phyloP scores from a whole-genome alignment of 2,329 filamentous ascomycete species.

The Fusarium sp. region DNA sequence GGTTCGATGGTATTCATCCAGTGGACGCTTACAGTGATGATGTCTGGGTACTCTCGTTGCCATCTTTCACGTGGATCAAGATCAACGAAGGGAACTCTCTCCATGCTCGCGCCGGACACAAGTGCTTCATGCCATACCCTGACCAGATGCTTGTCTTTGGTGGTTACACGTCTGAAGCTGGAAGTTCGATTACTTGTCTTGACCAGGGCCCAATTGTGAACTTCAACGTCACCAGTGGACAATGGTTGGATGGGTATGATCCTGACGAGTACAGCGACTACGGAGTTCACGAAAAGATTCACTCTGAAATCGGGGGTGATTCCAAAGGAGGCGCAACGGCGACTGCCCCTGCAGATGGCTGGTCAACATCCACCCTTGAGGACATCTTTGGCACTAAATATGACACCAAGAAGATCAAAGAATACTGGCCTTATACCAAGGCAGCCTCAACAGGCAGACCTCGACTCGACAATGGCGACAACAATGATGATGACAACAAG shows the following conservation, averaged over 20 bases:
- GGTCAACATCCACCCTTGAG: slow-evolving; percentile 59
- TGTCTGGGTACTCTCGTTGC: slow-evolving; percentile 83
- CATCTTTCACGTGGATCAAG: slow-evolving; percentile 81
- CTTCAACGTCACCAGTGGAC: slow-evolving; percentile 76
- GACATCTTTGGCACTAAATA: slow-evolving; percentile 66
- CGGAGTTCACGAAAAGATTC: slow-evolving; percentile 71
- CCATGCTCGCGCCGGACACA: slow-evolving; percentile 75
- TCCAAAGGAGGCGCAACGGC: slow-evolving; percentile 74
- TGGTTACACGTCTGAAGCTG: slow-evolving; percentile 61
- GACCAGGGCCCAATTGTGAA: slow-evolving; percentile 65
- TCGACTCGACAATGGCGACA: slow-evolving; percentile 14
- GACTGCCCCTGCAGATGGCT: slow-evolving; percentile 69
- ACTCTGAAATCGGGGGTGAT: slow-evolving; percentile 73
- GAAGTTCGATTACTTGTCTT: slow-evolving; percentile 54
- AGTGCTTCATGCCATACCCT: slow-evolving; percentile 79
- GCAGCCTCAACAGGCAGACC: slow-evolving; percentile 36
- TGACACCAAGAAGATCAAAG: slow-evolving; percentile 63
- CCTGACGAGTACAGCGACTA: slow-evolving; percentile 73
- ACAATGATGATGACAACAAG: slow-evolving; percentile 25
- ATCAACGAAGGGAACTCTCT: slow-evolving; percentile 55
- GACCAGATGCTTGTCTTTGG: slow-evolving; percentile 84
- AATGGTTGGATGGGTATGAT: slow-evolving; percentile 77
- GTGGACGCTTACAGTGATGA: slow-evolving; percentile 63
- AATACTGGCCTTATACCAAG: slow-evolving; percentile 68
- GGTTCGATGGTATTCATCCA: slow-evolving; percentile 66